Evolutionary conservation across 805 yeast genomes (phyloP), one percentile per base, ranked within the genome.

Genomic region (Barnettozyma sucrosica): DNA sequence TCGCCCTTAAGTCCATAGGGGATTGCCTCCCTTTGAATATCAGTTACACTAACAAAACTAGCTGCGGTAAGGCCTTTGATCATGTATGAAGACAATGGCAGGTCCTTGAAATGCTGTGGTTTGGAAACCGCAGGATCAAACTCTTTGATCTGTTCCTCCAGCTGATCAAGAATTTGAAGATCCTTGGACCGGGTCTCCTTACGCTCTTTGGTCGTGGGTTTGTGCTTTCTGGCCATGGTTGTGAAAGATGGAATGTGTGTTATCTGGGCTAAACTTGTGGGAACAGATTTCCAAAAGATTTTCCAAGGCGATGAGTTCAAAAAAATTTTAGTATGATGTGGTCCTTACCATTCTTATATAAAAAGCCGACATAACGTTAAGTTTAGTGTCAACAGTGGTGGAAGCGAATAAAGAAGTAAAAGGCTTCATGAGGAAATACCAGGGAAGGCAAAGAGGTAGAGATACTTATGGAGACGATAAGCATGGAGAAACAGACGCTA

Each of bases 21-120:
- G 24, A 93, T 85, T 6, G 96, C 73, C 42, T 80, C 80, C 51
- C 75, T 79, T 59, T 93, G 99, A 49, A 93, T 87, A 38, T 86
- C 96, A 0, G 99, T 93, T 70, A 90, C 66, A 10, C 80, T 74
- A 2, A 85, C 73, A 63, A 84, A 93, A 45, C 88, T 84, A n/a
- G 95, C 75, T 46, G 80, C 86, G 50, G 77, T 80, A 36, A 93
- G 67, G 2, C 98, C 98, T 51, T 74, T 75, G 11, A 81, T 56
- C 13, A 95, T 83, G 4, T 71, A 69, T 8, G 68, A 61, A 4
- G 89, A 76, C 25, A 90, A 63, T 8, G 97, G 97, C n/a, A 90
- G 72, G 49, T 90, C 90, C 45, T 74, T 73, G 62, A 89, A 89
- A 53, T 79, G 80, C 3, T 74, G 62, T 4, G 75, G 61, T 20